These are phyloP conservation scores for Hemisphaericaspora nanyangensis DNA, from an alignment of 805 yeast species.

Conservation along the genomic window DNA sequence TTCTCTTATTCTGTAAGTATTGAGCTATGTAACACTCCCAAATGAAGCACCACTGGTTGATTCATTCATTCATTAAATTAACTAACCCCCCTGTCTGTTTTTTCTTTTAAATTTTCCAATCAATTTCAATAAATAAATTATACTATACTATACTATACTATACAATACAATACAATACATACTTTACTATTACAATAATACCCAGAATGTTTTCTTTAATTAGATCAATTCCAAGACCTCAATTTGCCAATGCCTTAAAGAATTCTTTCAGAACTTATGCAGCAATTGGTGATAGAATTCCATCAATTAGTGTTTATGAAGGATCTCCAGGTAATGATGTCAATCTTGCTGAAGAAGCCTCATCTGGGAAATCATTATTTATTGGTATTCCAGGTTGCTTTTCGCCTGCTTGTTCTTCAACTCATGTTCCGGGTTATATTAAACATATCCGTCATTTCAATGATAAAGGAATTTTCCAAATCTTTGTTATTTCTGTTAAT, in stretches of 20 bases:
- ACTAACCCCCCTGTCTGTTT: no score
- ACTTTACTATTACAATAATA: no score
- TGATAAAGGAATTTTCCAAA: slow-evolving; percentile 59
- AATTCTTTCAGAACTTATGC: slow-evolving; percentile 8
- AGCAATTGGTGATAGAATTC: slow-evolving; percentile 56
- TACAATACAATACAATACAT: no score
- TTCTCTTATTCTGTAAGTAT: no score
- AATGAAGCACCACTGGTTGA: no score
- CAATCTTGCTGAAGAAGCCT: slow-evolving; percentile 47
- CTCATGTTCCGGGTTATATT: slow-evolving; percentile 74
- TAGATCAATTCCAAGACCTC: slow-evolving; percentile 3
- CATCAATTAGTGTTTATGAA: slow-evolving; percentile 53
- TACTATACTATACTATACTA: no score
- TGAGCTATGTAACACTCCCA: no score
- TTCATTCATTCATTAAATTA: no score
- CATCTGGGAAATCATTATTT: slow-evolving; percentile 31
- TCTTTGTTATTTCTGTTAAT: slow-evolving; percentile 75
- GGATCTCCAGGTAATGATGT: slow-evolving; percentile 63
- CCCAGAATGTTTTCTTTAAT: slow-evolving; percentile 7
- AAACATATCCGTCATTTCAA: slow-evolving; percentile 47
- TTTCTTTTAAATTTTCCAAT: no score
- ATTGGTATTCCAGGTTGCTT: slow-evolving; percentile 61
- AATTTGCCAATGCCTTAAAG: slow-evolving; percentile 1
- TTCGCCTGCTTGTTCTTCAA: slow-evolving; percentile 72
- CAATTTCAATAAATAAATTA: no score